phyloP scores from a whole-genome alignment of 352 stramenopile species.

The Blastocystis sp. region DNA sequence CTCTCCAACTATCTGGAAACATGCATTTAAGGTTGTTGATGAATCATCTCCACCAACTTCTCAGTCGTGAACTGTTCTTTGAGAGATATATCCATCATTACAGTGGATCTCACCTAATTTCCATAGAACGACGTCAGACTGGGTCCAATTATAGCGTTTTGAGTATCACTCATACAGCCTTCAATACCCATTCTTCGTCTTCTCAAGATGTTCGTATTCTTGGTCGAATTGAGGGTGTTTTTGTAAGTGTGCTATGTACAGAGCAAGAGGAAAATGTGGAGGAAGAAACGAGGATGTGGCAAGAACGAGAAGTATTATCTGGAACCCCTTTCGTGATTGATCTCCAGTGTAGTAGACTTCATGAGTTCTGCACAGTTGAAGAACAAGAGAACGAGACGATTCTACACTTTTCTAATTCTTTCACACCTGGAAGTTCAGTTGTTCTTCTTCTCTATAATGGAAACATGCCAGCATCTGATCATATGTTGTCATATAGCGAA shows the following conservation, averaged over 20 bases:
- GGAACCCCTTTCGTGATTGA: neutral
- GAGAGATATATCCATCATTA: conserved; percentile 46
- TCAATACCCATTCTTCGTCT: neutral
- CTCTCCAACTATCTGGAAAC: neutral
- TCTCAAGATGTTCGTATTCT: neutral
- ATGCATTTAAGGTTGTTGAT: conserved; percentile 24
- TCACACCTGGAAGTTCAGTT: conserved; percentile 25
- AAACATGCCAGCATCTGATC: neutral
- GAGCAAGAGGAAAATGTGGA: neutral
- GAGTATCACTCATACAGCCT: conserved; percentile 16
- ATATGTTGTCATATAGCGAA: conserved; percentile 29
- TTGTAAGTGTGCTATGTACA: neutral
- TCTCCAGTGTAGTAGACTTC: neutral
- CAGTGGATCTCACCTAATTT: neutral
- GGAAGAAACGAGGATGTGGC: neutral
- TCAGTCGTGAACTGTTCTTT: neutral
- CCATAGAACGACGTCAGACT: conserved; percentile 22
- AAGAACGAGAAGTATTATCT: neutral
- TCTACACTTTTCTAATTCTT: neutral
- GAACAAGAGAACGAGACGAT: neutral
- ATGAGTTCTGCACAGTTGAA: conserved; percentile 6
- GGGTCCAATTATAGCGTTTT: conserved; percentile 38
- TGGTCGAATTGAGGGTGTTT: conserved; percentile 13
- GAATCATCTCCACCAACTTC: conserved; percentile 45
- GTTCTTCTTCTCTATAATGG: conserved; percentile 50